Evolutionary conservation across 2,329 filamentous ascomycete genomes (phyloP).

Genomic region (Botrytis fabae): DNA sequence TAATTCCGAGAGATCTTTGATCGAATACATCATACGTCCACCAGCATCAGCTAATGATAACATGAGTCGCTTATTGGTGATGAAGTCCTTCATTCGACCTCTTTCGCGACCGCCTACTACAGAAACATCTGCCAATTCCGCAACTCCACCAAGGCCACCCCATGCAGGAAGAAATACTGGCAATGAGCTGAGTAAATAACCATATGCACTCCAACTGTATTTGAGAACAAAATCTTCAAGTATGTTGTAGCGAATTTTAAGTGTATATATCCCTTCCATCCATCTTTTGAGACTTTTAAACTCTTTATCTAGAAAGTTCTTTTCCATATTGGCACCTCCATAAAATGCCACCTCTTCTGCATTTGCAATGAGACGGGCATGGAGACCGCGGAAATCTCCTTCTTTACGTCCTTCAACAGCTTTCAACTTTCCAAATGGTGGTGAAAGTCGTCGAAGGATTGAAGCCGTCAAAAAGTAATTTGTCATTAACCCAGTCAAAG

Average conservation of each 20-base stretch:
- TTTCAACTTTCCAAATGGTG: constrained; percentile 95
- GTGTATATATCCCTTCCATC: constrained; percentile 98
- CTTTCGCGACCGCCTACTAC: constrained; percentile 66
- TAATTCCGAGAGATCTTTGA: constrained; percentile 95
- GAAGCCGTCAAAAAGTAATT: constrained; percentile 96
- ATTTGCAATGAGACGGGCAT: constrained; percentile 91
- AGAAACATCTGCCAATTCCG: constrained; percentile 60
- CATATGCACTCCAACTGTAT: constrained; percentile 98
- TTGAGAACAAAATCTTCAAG: constrained; percentile 97
- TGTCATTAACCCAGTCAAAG: constrained; percentile 79
- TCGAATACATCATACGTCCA: constrained; percentile 98
- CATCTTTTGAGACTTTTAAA: constrained; percentile 91
- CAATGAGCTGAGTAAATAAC: constrained; percentile 88
- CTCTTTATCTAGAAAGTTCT: constrained; percentile 84
- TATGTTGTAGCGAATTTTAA: constrained; percentile 98
- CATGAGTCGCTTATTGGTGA: constrained; percentile 98
- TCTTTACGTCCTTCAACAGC: constrained; percentile 94
- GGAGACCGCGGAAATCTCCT: constrained; percentile 88
- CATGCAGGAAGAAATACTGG: constrained; percentile 93
- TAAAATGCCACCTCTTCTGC: constrained; percentile 98
- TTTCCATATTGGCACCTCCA: constrained; percentile 91
- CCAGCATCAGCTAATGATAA: constrained; percentile 94
- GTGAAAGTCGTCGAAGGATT: constrained; percentile 82
- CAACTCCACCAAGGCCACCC: constrained; percentile 76
- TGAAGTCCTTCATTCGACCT: constrained; percentile 95